These are phyloP conservation scores for Suhomyces bolitotheri DNA, from an alignment of 1,139 yeast species.

Conservation along the genomic window DNA sequence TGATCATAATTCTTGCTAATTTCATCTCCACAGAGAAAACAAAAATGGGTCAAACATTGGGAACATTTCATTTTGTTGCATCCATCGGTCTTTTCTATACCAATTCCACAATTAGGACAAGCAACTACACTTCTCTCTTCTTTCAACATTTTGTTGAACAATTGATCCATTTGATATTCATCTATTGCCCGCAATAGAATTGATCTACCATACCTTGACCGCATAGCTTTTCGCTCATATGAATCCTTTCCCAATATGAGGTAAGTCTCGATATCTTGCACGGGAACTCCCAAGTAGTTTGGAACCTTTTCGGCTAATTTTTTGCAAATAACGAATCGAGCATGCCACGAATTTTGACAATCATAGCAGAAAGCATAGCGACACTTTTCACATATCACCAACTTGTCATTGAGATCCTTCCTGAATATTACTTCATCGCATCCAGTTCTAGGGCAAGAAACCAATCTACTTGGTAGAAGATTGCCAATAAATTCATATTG, in stretches of 20 bases:
- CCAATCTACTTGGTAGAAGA: slow-evolving; percentile 51
- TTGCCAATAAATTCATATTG: slow-evolving; percentile 48
- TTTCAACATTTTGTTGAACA: slow-evolving; percentile 47
- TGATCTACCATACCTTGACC: slow-evolving; percentile 51
- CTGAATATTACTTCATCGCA: slow-evolving; percentile 50
- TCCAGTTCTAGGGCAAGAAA: slow-evolving; percentile 50
- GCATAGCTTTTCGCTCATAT: slow-evolving; percentile 36
- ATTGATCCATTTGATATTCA: slow-evolving; percentile 49
- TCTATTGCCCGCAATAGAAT: slow-evolving; percentile 44
- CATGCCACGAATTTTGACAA: slow-evolving; percentile 70
- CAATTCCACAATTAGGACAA: slow-evolving; percentile 59
- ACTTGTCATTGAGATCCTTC: slow-evolving; percentile 49
- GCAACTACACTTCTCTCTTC: slow-evolving; percentile 41
- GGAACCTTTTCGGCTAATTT: slow-evolving; percentile 22
- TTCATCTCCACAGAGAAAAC: slow-evolving; percentile 55
- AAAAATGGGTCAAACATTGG: slow-evolving; percentile 51
- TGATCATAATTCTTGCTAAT: slow-evolving; percentile 50
- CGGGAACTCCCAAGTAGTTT: slow-evolving; percentile 39
- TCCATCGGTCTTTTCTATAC: slow-evolving; percentile 63
- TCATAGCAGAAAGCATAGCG: slow-evolving; percentile 58
- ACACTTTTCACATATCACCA: slow-evolving; percentile 56
- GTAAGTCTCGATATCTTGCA: slow-evolving; percentile 43
- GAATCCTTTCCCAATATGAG: slow-evolving; percentile 28
- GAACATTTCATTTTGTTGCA: slow-evolving; percentile 68
- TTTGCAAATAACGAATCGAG: slow-evolving; percentile 50